phyloP scores from a whole-genome alignment of 2,329 filamentous ascomycete species.

The Scytalidium lignicola region DNA sequence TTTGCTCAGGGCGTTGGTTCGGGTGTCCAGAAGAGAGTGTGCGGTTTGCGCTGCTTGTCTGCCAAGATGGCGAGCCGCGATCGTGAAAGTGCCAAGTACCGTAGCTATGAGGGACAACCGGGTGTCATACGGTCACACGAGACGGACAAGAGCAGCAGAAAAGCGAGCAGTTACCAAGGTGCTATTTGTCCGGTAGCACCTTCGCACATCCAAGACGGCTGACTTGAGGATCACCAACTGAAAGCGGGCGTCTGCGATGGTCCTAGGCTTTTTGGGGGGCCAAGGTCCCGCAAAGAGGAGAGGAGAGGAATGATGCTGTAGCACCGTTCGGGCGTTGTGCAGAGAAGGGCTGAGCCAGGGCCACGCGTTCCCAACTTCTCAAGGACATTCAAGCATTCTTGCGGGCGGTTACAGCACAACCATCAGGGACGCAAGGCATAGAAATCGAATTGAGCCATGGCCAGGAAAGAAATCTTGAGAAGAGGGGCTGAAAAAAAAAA shows the following conservation, averaged over 20 bases:
- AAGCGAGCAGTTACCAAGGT: not conserved
- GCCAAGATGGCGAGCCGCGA: not conserved
- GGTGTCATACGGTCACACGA: not conserved
- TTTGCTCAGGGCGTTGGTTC: slow-evolving; percentile 12
- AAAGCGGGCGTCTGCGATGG: not conserved
- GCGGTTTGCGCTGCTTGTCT: not conserved
- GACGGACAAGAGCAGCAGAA: not conserved
- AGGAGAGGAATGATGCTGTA: not conserved
- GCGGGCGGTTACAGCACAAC: not conserved
- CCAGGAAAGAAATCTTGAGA: not conserved
- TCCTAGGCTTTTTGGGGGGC: not conserved
- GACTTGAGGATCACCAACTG: not conserved
- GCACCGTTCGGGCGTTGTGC: not conserved
- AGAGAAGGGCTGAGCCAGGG: not conserved
- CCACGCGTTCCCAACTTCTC: not conserved
- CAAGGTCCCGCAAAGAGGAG: not conserved
- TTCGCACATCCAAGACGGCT: not conserved
- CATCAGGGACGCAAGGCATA: not conserved
- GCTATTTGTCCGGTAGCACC: not conserved
- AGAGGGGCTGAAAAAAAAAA: too few species aligned
- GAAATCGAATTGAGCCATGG: not conserved
- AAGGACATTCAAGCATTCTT: not conserved
- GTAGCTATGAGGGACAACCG: not conserved
- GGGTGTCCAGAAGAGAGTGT: not conserved
- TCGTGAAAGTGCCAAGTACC: not conserved